phyloP scores from a whole-genome alignment of 352 stramenopile genomes.

The Phytophthora chlamydospora region DNA sequence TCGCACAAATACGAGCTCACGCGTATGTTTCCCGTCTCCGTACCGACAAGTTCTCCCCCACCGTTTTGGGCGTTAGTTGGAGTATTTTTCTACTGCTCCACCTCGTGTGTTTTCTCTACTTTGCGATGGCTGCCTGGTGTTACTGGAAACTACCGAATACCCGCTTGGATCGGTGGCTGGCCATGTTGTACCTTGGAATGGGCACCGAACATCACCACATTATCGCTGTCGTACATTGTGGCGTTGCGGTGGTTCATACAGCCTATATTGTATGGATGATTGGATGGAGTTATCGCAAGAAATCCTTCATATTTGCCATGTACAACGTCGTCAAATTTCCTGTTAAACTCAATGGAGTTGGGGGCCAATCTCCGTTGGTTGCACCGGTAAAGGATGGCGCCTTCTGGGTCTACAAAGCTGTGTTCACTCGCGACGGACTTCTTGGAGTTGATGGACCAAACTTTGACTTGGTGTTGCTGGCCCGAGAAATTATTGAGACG shows the following conservation, averaged over 20 bases:
- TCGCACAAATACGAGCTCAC: conserved; percentile 20
- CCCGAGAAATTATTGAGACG: conserved; percentile 29
- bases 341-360: neutral
- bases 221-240: conserved; percentile 17
- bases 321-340: conserved; percentile 29
- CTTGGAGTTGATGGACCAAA: conserved; percentile 35
- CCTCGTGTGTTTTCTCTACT: conserved; percentile 36
- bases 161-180: conserved; percentile 32
- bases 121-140: conserved; percentile 20
- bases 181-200: conserved; percentile 36
- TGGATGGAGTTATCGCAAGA: conserved; percentile 22
- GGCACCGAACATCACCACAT: conserved; percentile 18
- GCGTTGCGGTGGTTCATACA: conserved; percentile 24
- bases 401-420: conserved; percentile 22
- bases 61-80: conserved; percentile 21
- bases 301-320: conserved; percentile 28
- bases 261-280: conserved; percentile 36
- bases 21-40: conserved; percentile 8
- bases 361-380: conserved; percentile 6
- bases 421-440: conserved; percentile 36
- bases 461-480: conserved; percentile 34
- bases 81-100: conserved; percentile 29
- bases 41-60: conserved; percentile 26
- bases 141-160: conserved; percentile 39
- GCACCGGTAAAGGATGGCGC: conserved; percentile 12